Percentiles rank a stretch among this genome's conserved stretches.
Conservation (phyloP, 306 rosid genomes). For the Abrus pulchellus region DNA sequence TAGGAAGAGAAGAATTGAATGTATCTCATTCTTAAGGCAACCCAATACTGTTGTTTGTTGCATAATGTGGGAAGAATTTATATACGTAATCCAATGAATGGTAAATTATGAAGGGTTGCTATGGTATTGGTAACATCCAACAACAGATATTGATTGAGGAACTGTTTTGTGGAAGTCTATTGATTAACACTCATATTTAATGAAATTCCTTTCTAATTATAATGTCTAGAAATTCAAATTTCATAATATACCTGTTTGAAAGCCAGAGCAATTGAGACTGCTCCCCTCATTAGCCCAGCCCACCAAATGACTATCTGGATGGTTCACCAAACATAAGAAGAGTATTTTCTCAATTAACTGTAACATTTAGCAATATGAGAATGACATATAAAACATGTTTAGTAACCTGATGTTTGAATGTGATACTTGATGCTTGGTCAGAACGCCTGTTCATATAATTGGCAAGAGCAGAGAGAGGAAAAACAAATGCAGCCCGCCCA, state of each 20-base stretch:
- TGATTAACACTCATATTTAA: neutral
- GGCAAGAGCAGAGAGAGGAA: conserved; percentile 79
- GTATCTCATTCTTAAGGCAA: neutral
- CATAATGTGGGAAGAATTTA: neutral
- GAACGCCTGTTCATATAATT: conserved; percentile 66
- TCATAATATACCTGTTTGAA: conserved; percentile 74
- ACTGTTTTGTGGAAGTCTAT: neutral
- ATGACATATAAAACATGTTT: conserved; percentile 26
- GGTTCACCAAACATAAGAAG: conserved; percentile 24
- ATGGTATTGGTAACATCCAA: conserved; percentile 11
- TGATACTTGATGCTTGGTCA: conserved; percentile 56
- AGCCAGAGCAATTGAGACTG: conserved; percentile 94
- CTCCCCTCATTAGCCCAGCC: conserved; percentile 97
- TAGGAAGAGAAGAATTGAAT: conserved; percentile 9
- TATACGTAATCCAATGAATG: neutral
- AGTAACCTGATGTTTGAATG: conserved; percentile 75
- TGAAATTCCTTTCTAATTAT: conserved; percentile 1
- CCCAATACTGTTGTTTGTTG: neutral
- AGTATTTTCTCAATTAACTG: conserved; percentile 1
- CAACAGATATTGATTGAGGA: conserved; percentile 34
- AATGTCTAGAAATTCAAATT: conserved; percentile 10
- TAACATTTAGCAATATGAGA: neutral
- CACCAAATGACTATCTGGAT: conserved; percentile 86
- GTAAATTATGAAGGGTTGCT: neutral
- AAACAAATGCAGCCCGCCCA: conserved; percentile 89